phyloP scores from a whole-genome alignment of 1,284 basidiomycete species.

The Schizophyllum commune region DNA sequence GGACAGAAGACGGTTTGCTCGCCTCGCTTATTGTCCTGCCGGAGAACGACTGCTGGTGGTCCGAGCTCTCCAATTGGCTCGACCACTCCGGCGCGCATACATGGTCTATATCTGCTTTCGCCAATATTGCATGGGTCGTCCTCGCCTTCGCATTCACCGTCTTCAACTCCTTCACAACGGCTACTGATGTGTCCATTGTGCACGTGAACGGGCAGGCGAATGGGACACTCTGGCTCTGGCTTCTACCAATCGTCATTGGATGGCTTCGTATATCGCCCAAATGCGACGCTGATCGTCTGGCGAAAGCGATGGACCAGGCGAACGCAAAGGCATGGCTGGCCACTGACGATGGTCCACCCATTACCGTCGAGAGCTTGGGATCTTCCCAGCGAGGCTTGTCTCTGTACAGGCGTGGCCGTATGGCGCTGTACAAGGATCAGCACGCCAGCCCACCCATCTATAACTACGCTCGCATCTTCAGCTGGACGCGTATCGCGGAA shows the following conservation, averaged over 20 bases:
- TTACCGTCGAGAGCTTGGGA: slow-evolving; percentile 3
- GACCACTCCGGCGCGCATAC: slow-evolving; percentile 21
- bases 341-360: slow-evolving; percentile 4
- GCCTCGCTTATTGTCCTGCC: slow-evolving; percentile 23
- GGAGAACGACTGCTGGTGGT: slow-evolving; percentile 27
- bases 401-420: slow-evolving; percentile 6
- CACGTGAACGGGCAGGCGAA: slow-evolving; percentile 28
- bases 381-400: slow-evolving; percentile 10
- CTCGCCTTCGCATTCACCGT: slow-evolving; percentile 35
- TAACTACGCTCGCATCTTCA: slow-evolving; percentile 13
- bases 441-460: slow-evolving; percentile 12
- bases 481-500: slow-evolving; percentile 13
- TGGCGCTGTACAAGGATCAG: slow-evolving; percentile 10
- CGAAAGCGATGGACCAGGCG: slow-evolving; percentile 22
- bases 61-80: slow-evolving; percentile 18
- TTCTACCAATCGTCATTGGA: slow-evolving; percentile 34
- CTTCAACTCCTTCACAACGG: slow-evolving; percentile 26
- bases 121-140: slow-evolving; percentile 33
- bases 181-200: slow-evolving; percentile 13
- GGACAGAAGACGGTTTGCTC: slow-evolving; percentile 15
- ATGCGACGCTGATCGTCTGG: slow-evolving; percentile 27
- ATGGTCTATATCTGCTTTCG: slow-evolving; percentile 33
- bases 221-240: slow-evolving; percentile 33
- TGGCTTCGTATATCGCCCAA: slow-evolving; percentile 35
- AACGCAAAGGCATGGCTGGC: slow-evolving; percentile 23